Conservation (phyloP, 305 asterid genomes). For the Stenogyne calaminthoides region DNA sequence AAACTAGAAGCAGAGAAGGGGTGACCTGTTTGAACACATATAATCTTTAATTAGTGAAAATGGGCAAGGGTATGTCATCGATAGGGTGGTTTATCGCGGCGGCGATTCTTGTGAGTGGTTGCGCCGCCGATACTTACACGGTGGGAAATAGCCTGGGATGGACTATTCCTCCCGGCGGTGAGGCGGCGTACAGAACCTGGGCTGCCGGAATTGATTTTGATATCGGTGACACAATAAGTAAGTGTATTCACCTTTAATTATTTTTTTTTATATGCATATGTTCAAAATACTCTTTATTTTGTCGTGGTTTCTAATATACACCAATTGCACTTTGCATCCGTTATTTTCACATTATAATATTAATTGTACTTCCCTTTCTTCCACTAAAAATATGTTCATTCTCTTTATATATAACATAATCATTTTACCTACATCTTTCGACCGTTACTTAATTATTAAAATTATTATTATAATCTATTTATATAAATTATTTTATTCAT, state of each 20-base stretch:
- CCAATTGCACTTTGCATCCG: no score
- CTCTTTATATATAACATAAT: no score
- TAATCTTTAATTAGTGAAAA: background rate
- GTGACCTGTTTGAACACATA: conserved; percentile 24
- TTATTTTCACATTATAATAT: no score
- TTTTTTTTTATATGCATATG: no score
- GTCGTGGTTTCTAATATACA: no score
- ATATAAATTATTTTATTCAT: no score
- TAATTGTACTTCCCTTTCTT: no score
- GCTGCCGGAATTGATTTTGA: conserved; percentile 14
- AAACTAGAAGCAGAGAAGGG: background rate
- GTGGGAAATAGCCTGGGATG: conserved; percentile 29
- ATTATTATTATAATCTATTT: no score
- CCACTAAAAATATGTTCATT: no score
- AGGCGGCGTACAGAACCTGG: conserved; percentile 25
- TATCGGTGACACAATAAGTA: conserved; percentile 28
- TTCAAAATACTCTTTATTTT: background rate
- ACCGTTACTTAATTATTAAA: no score
- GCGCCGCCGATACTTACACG: conserved; percentile 26
- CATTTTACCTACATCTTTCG: no score
- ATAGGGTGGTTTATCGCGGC: conserved; percentile 20
- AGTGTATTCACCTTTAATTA: background rate
- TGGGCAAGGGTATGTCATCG: background rate
- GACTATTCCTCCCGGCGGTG: conserved; percentile 25
- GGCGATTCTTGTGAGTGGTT: conserved; percentile 11